Conservation (phyloP, 345 rosid species). For the Salix udensis region DNA sequence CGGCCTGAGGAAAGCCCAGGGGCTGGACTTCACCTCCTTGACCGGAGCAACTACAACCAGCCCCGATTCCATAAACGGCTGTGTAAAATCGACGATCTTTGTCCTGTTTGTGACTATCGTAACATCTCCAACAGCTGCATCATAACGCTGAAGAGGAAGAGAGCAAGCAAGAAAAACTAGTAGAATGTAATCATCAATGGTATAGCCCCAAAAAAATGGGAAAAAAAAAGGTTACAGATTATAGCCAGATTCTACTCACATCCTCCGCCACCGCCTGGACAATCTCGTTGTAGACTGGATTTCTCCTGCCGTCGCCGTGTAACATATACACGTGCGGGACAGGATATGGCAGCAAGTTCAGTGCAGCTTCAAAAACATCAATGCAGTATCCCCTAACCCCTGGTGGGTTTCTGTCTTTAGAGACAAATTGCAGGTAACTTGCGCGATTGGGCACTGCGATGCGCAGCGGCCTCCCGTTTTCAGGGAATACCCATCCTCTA, state of each 20-base stretch:
- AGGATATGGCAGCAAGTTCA: constrained; percentile 76
- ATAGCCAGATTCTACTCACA: constrained; percentile 44
- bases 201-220: not conserved
- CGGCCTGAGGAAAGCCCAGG: constrained; percentile 97
- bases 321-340: constrained; percentile 62
- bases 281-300: constrained; percentile 59
- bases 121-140: constrained; percentile 35
- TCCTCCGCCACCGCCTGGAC: constrained; percentile 52
- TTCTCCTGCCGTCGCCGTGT: constrained; percentile 60
- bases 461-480: constrained; percentile 69
- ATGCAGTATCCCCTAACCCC: constrained; percentile 84
- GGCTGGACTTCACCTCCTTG: constrained; percentile 59
- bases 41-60: constrained; percentile 82
- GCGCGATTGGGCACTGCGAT: constrained; percentile 80
- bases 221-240: not conserved
- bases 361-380: constrained; percentile 88
- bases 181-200: not conserved
- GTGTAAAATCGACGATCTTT: constrained; percentile 29
- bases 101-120: constrained; percentile 31
- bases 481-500: constrained; percentile 88
- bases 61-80: constrained; percentile 34
- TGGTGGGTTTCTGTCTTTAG: constrained; percentile 53
- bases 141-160: constrained; percentile 28
- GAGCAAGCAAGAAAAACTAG: constrained; percentile 9
- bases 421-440: constrained; percentile 50